A percentile compares a stretch with the other conserved stretches of the same genome.
phyloP scores from a whole-genome alignment of 2,329 filamentous ascomycete species.

The Elsinoe ampelina region DNA sequence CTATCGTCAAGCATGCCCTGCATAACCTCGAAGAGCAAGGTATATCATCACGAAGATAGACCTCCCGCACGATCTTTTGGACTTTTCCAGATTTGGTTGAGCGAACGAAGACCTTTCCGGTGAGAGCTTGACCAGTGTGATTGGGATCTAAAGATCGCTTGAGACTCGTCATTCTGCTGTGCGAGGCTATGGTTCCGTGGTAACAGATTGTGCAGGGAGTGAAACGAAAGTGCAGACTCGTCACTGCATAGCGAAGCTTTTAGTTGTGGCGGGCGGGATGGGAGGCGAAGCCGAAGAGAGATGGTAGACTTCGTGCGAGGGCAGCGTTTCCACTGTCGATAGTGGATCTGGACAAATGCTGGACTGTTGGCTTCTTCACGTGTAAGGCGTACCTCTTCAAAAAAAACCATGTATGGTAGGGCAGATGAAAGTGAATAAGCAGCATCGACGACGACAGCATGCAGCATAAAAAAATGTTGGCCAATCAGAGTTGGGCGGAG shows the following conservation, averaged over 20 bases:
- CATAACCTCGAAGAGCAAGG: constrained; percentile 92
- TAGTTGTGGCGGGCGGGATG: too few relatives aligned
- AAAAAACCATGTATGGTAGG: too few relatives aligned
- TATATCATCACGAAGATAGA: constrained; percentile 93
- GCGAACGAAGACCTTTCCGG: constrained; percentile 90
- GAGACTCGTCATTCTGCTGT: constrained; percentile 48
- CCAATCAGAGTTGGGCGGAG: background rate
- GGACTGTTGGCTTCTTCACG: too few relatives aligned
- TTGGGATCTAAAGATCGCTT: constrained; percentile 49
- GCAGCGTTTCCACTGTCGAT: too few relatives aligned
- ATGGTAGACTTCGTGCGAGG: too few relatives aligned
- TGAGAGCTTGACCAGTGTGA: constrained; percentile 61
- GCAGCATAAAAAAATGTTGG: background rate
- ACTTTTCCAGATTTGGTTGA: constrained; percentile 95
- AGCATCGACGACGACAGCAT: constrained; percentile 1
- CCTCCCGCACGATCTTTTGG: constrained; percentile 94
- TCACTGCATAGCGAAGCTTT: too few relatives aligned
- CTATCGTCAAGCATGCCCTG: constrained; percentile 58
- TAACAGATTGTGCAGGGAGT: too few relatives aligned
- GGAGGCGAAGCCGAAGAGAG: too few relatives aligned
- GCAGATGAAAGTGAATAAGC: too few relatives aligned
- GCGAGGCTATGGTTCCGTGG: background rate
- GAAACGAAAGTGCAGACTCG: too few relatives aligned
- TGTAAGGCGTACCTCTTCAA: too few relatives aligned
- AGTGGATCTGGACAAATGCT: too few relatives aligned